Evolutionary conservation across 1,284 basidiomycete genomes (phyloP), one percentile per base, ranked within the genome.

Genomic region (Cystobasidium pallidum): DNA sequence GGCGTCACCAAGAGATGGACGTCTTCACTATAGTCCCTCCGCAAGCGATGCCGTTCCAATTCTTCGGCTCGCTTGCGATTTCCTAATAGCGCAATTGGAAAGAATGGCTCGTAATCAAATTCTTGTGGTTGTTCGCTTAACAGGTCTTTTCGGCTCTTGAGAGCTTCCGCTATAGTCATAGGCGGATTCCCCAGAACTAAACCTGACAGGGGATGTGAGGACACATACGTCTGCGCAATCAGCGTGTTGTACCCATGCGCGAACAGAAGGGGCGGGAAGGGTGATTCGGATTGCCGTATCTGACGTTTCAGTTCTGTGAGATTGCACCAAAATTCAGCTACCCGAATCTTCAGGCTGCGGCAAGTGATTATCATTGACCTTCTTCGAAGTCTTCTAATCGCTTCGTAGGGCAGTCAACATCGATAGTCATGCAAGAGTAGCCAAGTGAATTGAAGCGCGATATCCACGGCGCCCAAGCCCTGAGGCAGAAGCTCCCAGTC

Each of bases 21-120:
- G 13, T 71, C 68, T 17, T 71, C 68, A 21, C 32, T 28, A 28
- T 55, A 71, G n/a, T 71, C 68, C n/a, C 19, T 28, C 21, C 68
- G 59, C 32, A 71, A 43, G 19, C 68, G 32, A 36, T 71, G 68
- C 28, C 21, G 19, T 55, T 71, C 68, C 21, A 71, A 26, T 7
- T 52, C 51, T 51, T 62, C 59, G 10, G 68, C 68, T 28, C 52
- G 10, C 8, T 21, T 11, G 11, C 68, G 28, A 24, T 19, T 45
- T 13, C 39, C 26, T 8, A 71, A 17, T 19, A 76, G 63, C 8
- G 74, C 74, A 6, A 76, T 66, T 8, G 74, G 74, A 54, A 76
- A 76, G 52, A 70, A 55, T 2, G 75, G 67, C 57, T 76, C 75
- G 57, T 73, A 76, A 55, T 75, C 61, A 45, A 75, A 75, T 43